Evolutionary conservation across 2,329 filamentous ascomycete genomes (phyloP).

Genomic region (Dendrostoma leiphaemia): DNA sequence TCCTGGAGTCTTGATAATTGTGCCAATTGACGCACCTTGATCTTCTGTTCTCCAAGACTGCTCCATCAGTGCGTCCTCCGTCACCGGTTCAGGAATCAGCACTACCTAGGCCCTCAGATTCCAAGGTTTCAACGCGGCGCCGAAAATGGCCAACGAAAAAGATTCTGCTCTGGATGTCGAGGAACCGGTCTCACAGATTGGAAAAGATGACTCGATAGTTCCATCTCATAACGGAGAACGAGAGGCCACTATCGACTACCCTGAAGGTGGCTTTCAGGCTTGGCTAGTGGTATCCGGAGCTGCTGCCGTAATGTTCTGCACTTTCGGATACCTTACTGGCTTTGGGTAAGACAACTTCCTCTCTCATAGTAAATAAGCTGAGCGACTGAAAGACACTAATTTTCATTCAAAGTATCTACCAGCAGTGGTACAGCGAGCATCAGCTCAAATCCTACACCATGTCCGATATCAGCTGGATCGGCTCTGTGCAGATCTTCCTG

Average conservation of each 20-base stretch:
- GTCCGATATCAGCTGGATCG: constrained; percentile 19
- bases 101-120: no score
- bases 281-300: constrained; percentile 39
- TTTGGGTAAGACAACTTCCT: constrained; percentile 26
- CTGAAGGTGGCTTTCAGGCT: constrained; percentile 32
- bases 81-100: no score
- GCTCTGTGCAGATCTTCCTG: constrained; percentile 18
- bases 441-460: constrained; percentile 16
- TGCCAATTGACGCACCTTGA: no score
- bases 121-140: no score
- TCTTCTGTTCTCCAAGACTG: not conserved
- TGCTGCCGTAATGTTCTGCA: constrained; percentile 34
- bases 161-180: not conserved
- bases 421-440: constrained; percentile 15
- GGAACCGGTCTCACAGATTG: not conserved
- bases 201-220: not conserved
- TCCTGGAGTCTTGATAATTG: no score
- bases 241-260: not conserved
- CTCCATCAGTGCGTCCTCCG: no score
- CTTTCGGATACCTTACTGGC: constrained; percentile 39
- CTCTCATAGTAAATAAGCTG: constrained; percentile 22
- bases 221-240: no score
- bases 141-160: not conserved
- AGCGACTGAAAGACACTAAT: no score
- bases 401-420: constrained; percentile 18